Base-by-base conservation (phyloP, 768 basidiomycete genomes). In the Russula emetica region DNA sequence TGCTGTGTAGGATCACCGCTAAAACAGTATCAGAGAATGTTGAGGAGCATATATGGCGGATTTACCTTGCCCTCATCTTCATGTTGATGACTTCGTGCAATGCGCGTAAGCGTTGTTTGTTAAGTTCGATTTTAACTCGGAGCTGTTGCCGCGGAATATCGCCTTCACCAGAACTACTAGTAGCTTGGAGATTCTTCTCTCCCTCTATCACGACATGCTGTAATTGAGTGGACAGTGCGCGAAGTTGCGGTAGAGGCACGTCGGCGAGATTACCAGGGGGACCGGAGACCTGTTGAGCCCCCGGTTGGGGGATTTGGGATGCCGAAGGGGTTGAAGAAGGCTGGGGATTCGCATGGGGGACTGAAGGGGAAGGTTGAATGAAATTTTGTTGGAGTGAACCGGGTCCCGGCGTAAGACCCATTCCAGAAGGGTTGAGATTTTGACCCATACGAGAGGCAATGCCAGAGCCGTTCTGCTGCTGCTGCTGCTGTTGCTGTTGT, bases 1-100 rank as follows among this genome's bases (percentile, higher is more conserved):
- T 60, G 63, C 36, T 61, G 63, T n/a, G 36, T 16, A 32, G 59
- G 40, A 51, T 64, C 63, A 16, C 59, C 59, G 22, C 63, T 64
- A 20, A 30, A 52, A 42, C 14, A 10, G n/a, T 0, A 36, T 64
- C 28, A 64, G 63, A 34, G 11, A n/a, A 13, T 11, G 36, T 13
- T 55, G 8, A 45, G 1, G 26, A 20, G 3, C 18, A 61, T 9
- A 56, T 11, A 52, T 28, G 34, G 1, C 5, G 16, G 14, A 14
- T 50, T n/a, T 24, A 64, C 63, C 59, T 58, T 38, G 47, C 30
- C 55, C 63, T 45, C 16, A 9, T 24, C 55, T 51, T 64, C 38
- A 6, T 4, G 8, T 5, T 28, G 3, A 64, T 64, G 3, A 64
- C 6, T 3, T 64, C 59, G 14, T 28, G 54, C 16, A 45, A 61